A percentile compares a stretch with the other conserved stretches of the same genome.
phyloP scores from a whole-genome alignment of 805 yeast genomes.

The Isabelozyma rhagii region DNA sequence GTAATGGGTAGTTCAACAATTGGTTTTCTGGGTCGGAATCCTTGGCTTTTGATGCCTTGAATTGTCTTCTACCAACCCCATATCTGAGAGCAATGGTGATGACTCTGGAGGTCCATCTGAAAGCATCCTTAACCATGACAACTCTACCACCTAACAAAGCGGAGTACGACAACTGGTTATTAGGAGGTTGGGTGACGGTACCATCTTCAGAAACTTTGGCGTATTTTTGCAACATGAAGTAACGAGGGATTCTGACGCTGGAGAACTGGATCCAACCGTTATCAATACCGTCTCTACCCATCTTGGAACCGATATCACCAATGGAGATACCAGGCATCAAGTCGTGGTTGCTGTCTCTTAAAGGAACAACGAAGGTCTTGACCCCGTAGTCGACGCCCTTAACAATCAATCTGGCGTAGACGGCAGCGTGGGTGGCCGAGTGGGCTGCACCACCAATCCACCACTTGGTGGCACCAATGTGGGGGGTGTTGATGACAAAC shows the following conservation, averaged over 20 bases:
- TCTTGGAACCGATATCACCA: conserved; percentile 90
- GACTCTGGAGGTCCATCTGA: conserved; percentile 71
- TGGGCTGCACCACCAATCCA: conserved; percentile 98
- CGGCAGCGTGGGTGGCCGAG: conserved; percentile 79
- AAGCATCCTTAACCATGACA: conserved; percentile 80
- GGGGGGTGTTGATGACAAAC: conserved; percentile 77
- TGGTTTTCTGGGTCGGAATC: conserved; percentile 52
- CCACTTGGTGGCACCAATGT: conserved; percentile 90
- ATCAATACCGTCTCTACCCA: conserved; percentile 93
- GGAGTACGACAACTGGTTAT: conserved; percentile 82
- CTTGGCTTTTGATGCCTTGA: conserved; percentile 40
- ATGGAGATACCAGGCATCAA: conserved; percentile 71
- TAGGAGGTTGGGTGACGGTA: conserved; percentile 67
- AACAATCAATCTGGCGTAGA: conserved; percentile 76
- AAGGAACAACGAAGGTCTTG: conserved; percentile 85
- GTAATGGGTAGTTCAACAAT: conserved; percentile 78
- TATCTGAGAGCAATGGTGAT: conserved; percentile 80
- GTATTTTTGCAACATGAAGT: conserved; percentile 73
- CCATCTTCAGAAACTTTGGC: conserved; percentile 64
- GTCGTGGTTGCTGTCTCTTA: conserved; percentile 69
- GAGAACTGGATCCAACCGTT: conserved; percentile 93
- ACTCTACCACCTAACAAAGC: conserved; percentile 86
- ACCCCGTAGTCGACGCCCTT: conserved; percentile 84
- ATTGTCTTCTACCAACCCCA: conserved; percentile 84
- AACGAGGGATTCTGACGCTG: conserved; percentile 75